Evolutionary conservation across 129 eudicot species (phyloP).

Genomic region (Lonicera japonica): DNA sequence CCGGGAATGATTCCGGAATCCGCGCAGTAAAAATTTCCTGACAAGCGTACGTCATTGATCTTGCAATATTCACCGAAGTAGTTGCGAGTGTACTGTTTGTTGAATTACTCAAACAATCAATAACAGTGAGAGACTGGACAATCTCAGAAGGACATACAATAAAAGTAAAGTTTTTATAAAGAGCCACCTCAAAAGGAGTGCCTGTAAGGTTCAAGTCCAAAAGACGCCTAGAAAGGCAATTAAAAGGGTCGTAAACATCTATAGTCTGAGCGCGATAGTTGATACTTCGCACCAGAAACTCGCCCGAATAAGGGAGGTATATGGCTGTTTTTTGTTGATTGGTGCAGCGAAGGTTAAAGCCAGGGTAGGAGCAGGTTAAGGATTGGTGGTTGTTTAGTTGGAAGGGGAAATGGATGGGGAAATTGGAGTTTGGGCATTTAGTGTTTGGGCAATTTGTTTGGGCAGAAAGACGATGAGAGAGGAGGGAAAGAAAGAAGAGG

Average conservation of each 20-base stretch:
- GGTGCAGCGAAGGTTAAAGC: slow-evolving; percentile 20
- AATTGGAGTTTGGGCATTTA: slow-evolving; percentile 2
- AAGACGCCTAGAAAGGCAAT: slow-evolving; percentile 25
- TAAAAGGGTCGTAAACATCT: slow-evolving; percentile 13
- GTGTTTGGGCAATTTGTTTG: slow-evolving; percentile 7
- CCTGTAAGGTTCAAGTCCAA: slow-evolving; percentile 17
- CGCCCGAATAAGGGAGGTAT: slow-evolving; percentile 23
- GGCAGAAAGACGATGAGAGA: background rate
- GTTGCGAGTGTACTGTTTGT: slow-evolving; percentile 4
- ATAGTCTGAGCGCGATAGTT: slow-evolving; percentile 7
- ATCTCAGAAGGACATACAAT: slow-evolving; percentile 12
- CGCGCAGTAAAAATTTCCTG: slow-evolving; percentile 14
- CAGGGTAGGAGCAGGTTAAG: slow-evolving; percentile 26
- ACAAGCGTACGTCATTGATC: slow-evolving; percentile 15
- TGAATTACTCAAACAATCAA: slow-evolving; percentile 22
- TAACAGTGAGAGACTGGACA: background rate
- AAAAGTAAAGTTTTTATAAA: slow-evolving; percentile 17
- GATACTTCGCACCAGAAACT: slow-evolving; percentile 18
- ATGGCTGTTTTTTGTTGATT: slow-evolving; percentile 4
- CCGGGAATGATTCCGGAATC: slow-evolving; percentile 32
- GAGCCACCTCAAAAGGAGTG: slow-evolving; percentile 15
- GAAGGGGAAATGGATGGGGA: slow-evolving; percentile 28
- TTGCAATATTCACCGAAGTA: background rate
- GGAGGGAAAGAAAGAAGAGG: slow-evolving; percentile 11
- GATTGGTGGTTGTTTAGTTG: slow-evolving; percentile 6